These are phyloP conservation scores for Suhomyces prunicola DNA, from an alignment of 805 yeast genomes.

Conservation along the genomic window DNA sequence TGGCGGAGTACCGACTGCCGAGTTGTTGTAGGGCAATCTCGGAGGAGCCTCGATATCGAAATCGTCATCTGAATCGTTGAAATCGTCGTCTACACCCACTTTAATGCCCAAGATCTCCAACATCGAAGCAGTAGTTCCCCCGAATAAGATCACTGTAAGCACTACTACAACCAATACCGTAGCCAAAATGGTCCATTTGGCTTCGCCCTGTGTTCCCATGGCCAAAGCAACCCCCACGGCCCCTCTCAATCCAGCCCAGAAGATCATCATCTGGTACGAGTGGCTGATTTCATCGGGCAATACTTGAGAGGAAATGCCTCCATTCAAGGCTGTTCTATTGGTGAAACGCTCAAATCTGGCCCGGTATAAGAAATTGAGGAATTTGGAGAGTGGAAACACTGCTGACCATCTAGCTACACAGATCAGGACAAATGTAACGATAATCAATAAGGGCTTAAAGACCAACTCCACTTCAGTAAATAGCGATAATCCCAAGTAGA, in stretches of 20 bases:
- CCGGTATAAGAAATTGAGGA: constrained; percentile 76
- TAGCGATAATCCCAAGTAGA: constrained; percentile 87
- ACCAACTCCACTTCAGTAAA: constrained; percentile 96
- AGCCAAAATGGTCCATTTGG: constrained; percentile 82
- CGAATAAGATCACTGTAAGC: constrained; percentile 90
- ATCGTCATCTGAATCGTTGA: constrained; percentile 81
- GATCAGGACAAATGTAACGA: constrained; percentile 83
- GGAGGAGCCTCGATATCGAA: constrained; percentile 86
- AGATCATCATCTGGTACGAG: constrained; percentile 96
- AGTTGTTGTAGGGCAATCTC: constrained; percentile 25
- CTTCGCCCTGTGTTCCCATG: constrained; percentile 94
- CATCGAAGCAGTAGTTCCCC: constrained; percentile 99
- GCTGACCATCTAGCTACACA: constrained; percentile 97
- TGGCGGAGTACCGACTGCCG: constrained; percentile 2
- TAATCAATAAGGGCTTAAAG: constrained; percentile 88
- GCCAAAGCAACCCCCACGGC: constrained; percentile 99
- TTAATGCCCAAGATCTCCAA: constrained; percentile 89
- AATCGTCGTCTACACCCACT: constrained; percentile 83
- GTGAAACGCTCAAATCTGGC: constrained; percentile 48
- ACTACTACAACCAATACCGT: constrained; percentile 97
- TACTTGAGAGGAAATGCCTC: constrained; percentile 41
- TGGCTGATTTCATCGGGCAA: constrained; percentile 88
- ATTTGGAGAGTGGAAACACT: constrained; percentile 86
- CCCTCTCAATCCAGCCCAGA: constrained; percentile 99
- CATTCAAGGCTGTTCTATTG: constrained; percentile 23